These are phyloP conservation scores for Xylaria sp. DNA, from an alignment of 2,329 filamentous ascomycete species.

Conservation along the genomic window DNA sequence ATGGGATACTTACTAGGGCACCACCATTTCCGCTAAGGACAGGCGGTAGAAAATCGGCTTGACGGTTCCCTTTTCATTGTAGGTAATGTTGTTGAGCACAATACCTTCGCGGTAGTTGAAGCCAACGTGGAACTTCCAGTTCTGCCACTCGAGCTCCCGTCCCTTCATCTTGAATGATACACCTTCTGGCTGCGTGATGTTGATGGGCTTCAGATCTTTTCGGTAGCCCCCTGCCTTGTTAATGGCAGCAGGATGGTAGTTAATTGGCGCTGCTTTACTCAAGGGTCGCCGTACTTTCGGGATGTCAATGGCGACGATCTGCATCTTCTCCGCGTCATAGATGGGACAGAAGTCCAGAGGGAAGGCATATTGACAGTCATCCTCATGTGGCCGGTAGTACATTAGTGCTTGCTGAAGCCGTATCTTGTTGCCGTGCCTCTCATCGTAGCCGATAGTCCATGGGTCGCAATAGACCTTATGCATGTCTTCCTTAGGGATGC, in stretches of 20 bases:
- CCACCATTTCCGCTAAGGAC: slow-evolving; percentile 91
- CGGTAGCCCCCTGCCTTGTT: slow-evolving; percentile 76
- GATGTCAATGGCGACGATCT: slow-evolving; percentile 82
- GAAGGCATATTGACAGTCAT: slow-evolving; percentile 88
- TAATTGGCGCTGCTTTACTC: slow-evolving; percentile 71
- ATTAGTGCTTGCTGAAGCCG: slow-evolving; percentile 91
- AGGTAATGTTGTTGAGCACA: slow-evolving; percentile 86
- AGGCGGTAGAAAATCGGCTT: slow-evolving; percentile 86
- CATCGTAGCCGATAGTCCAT: slow-evolving; percentile 95
- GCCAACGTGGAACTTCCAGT: slow-evolving; percentile 89
- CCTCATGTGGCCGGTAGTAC: slow-evolving; percentile 87
- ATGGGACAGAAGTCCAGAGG: slow-evolving; percentile 95
- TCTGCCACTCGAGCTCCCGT: slow-evolving; percentile 81
- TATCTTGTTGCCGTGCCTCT: slow-evolving; percentile 77
- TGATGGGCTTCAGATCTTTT: slow-evolving; percentile 79
- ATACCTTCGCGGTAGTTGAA: slow-evolving; percentile 96
- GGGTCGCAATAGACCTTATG: slow-evolving; percentile 95
- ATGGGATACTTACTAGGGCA: slow-evolving; percentile 65
- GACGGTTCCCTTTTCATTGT: slow-evolving; percentile 78
- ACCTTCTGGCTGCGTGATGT: slow-evolving; percentile 86
- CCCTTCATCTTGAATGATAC: slow-evolving; percentile 82
- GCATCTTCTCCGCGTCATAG: slow-evolving; percentile 76
- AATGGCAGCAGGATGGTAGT: slow-evolving; percentile 77
- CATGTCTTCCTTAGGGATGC: slow-evolving; percentile 83
- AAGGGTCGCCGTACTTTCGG: slow-evolving; percentile 76